These are phyloP conservation scores for Mimosa bimucronata DNA, from an alignment of 306 rosid genomes.

Conservation along the genomic window DNA sequence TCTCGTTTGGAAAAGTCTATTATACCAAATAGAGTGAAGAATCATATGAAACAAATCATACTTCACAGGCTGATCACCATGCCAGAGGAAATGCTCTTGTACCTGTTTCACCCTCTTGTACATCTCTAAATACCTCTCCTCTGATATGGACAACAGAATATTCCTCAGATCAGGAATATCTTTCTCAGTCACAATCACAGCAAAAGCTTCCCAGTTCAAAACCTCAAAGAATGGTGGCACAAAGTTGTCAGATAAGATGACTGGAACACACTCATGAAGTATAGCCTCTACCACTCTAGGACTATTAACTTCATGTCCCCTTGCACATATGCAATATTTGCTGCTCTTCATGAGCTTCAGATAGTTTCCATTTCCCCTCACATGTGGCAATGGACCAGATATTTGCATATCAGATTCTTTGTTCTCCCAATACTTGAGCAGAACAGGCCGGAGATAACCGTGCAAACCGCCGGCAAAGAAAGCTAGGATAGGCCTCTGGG, in stretches of 20 bases:
- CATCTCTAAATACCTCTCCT: conserved; percentile 70
- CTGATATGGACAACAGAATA: conserved; percentile 72
- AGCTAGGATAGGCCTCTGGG: conserved; percentile 70
- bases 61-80: conserved; percentile 70
- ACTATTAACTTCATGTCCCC: conserved; percentile 94
- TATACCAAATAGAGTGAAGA: conserved; percentile 88
- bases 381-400: conserved; percentile 58
- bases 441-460: conserved; percentile 76
- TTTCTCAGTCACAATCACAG: conserved; percentile 76
- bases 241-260: conserved; percentile 91
- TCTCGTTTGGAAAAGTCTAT: conserved; percentile 58
- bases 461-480: conserved; percentile 91
- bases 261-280: conserved; percentile 82
- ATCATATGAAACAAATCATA: conserved; percentile 93
- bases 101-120: conserved; percentile 78
- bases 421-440: conserved; percentile 78
- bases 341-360: conserved; percentile 74
- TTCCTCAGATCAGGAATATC: conserved; percentile 81
- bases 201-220: conserved; percentile 90
- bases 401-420: conserved; percentile 92
- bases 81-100: conserved; percentile 93
- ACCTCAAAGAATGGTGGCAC: conserved; percentile 89
- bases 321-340: conserved; percentile 91
- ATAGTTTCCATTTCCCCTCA: conserved; percentile 62
- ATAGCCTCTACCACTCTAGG: conserved; percentile 92